Evolutionary conservation across 129 eudicot genomes (phyloP).

Genomic region (Pittosporum tobira): DNA sequence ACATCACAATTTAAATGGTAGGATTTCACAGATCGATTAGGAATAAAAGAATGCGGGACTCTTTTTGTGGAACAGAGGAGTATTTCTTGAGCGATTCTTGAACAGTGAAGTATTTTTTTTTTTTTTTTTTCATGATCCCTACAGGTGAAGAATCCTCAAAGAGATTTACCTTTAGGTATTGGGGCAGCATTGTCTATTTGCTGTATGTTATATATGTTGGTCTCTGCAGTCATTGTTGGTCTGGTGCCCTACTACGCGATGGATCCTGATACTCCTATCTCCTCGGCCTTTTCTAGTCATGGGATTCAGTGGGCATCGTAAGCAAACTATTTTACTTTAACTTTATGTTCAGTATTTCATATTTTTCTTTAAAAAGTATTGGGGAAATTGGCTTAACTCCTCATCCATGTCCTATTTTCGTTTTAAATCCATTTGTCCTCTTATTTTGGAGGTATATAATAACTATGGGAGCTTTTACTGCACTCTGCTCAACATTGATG

Average conservation of each 20-base stretch:
- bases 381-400: background rate
- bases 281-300: slow-evolving; percentile 84
- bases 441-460: slow-evolving; percentile 53
- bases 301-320: slow-evolving; percentile 97
- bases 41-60: too few species aligned
- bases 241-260: slow-evolving; percentile 81
- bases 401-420: background rate
- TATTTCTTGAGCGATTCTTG: slow-evolving; percentile 2
- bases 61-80: too few species aligned
- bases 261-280: slow-evolving; percentile 97
- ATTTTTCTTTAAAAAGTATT: background rate
- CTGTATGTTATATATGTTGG: slow-evolving; percentile 84
- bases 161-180: slow-evolving; percentile 88
- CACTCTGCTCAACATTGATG: slow-evolving; percentile 85
- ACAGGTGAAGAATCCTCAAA: slow-evolving; percentile 94
- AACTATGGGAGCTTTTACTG: slow-evolving; percentile 82
- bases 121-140: background rate
- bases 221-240: slow-evolving; percentile 90
- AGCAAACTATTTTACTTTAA: slow-evolving; percentile 18
- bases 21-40: too few species aligned
- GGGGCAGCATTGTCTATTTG: slow-evolving; percentile 86
- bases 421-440: background rate
- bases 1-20: too few species aligned
- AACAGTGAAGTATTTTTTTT: too few species aligned
- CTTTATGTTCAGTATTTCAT: background rate